Base-by-base conservation (phyloP, 805 yeast genomes). In the Pichia deserticola region DNA sequence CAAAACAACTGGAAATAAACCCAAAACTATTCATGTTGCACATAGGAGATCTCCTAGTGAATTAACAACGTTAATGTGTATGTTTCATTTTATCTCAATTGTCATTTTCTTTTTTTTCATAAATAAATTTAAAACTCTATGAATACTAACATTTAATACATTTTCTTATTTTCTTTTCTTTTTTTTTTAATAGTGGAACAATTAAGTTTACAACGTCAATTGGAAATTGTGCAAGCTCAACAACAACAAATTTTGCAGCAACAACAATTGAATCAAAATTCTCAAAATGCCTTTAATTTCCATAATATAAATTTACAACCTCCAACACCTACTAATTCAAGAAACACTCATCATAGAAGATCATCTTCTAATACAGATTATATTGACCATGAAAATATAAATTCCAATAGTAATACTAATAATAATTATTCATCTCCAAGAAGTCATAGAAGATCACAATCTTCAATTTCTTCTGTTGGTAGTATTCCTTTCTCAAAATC, bases 11-110 rank as follows among this genome's bases (percentile, higher is more conserved):
- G 71, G 71, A 9, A 55, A 54, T 3, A 62, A 59, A 49, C 84
- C 85, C 38, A 77, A 77, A 57, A 80, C 79, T 53, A 74, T 93
- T 52, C 95, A 89, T 69, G 89, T 92, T 56, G 98, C 98, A n/a
- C 98, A 93, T 62, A 79, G 98, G 61, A 78, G 96, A 53, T 86
- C 97, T 3, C 97, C 97, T n/a, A 81, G 90, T 57, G 99, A 93
- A 65, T 74, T 93, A 64, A 92, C 98, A 3, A 86, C 85, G 49
- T 73, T 92, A 56, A 92, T 92, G 96, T 75, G 84, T 74, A 71
- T 57, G 77, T 69, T 52, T 50, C n/a, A 7, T 36, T 27, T 32
- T 15, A n/a, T 40, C 15, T 25, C 11, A 25, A 11, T n/a, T 32
- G 30, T 28, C 15, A 35, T 36, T 25, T 27, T 27, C 37, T 25